A percentile compares a stretch with the other conserved stretches of the same genome.
phyloP scores from a whole-genome alignment of 495 filamentous ascomycete species.

The Talaromyces thailandensis region DNA sequence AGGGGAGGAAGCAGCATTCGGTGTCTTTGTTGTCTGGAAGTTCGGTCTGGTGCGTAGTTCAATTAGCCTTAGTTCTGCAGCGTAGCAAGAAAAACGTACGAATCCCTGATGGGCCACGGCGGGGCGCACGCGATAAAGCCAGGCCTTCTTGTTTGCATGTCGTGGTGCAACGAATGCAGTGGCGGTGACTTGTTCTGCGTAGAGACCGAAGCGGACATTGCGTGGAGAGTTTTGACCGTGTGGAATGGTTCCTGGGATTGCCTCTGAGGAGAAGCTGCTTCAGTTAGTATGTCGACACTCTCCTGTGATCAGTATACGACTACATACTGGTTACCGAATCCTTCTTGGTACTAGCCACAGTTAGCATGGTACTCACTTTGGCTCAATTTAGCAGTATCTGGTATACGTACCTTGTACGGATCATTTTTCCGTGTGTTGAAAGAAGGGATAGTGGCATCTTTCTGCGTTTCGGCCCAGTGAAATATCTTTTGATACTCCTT shows the following conservation, averaged over 20 bases:
- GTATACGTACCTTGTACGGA: conserved; percentile 35
- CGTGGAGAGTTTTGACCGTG: conserved; percentile 39
- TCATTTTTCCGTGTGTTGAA: conserved; percentile 42
- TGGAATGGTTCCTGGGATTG: conserved; percentile 40
- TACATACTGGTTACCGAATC: conserved; percentile 45
- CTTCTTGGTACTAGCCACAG: conserved; percentile 37
- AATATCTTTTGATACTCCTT: conserved; percentile 48
- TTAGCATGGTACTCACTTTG: conserved; percentile 12
- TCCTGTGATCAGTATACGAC: conserved; percentile 9
- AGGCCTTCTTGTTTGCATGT: conserved; percentile 40
- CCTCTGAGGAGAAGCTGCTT: conserved; percentile 33
- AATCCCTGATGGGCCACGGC: conserved; percentile 44
- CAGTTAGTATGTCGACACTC: neutral
- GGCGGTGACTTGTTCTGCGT: conserved; percentile 33
- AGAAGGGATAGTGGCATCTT: conserved; percentile 38
- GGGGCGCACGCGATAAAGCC: conserved; percentile 38
- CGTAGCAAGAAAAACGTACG: conserved; percentile 16
- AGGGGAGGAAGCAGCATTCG: conserved; percentile 35
- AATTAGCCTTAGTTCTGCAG: neutral
- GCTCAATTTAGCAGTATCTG: neutral
- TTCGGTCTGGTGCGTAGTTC: conserved; percentile 26
- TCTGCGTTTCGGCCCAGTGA: conserved; percentile 50
- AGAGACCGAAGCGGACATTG: conserved; percentile 36
- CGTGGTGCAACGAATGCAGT: conserved; percentile 25
- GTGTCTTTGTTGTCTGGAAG: conserved; percentile 31